phyloP scores from a whole-genome alignment of 2,329 filamentous ascomycete genomes.

The Penicillium sp. region DNA sequence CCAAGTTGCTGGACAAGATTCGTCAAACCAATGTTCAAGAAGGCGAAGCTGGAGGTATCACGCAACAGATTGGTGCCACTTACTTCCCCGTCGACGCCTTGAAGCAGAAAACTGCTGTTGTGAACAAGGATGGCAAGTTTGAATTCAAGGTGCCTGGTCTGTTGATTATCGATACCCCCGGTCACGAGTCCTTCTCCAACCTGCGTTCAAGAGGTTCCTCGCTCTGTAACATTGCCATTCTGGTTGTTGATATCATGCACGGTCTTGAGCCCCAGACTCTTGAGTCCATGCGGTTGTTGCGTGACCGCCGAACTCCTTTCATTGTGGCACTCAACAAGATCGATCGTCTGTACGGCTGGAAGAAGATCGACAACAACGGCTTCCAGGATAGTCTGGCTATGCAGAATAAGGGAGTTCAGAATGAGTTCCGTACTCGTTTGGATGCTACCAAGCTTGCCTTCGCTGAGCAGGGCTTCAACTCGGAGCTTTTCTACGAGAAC shows the following conservation, averaged over 20 bases:
- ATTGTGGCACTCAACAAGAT: slow-evolving; percentile 99
- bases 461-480: slow-evolving; percentile 94
- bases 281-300: slow-evolving; percentile 90
- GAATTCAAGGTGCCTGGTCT: slow-evolving; percentile 98
- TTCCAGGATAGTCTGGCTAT: slow-evolving; percentile 87
- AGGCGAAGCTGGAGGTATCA: slow-evolving; percentile 98
- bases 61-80: slow-evolving; percentile 97
- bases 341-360: slow-evolving; percentile 98
- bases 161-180: slow-evolving; percentile 93
- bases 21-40: slow-evolving; percentile 98
- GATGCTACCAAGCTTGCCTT: slow-evolving; percentile 90
- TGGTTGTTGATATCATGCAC: slow-evolving; percentile 99
- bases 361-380: slow-evolving; percentile 96
- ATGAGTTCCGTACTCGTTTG: slow-evolving; percentile 86
- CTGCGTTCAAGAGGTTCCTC: slow-evolving; percentile 93
- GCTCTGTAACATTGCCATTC: slow-evolving; percentile 97
- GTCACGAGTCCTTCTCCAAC: slow-evolving; percentile 99
- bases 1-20: slow-evolving; percentile 97
- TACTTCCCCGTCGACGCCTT: slow-evolving; percentile 97
- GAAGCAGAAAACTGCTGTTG: slow-evolving; percentile 82
- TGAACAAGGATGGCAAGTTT: slow-evolving; percentile 84
- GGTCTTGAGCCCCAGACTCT: slow-evolving; percentile 94
- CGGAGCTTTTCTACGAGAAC: slow-evolving; percentile 95
- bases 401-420: slow-evolving; percentile 88
- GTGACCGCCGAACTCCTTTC: slow-evolving; percentile 93